phyloP scores from a whole-genome alignment of 1,284 basidiomycete species.

The Coniophora puteana region DNA sequence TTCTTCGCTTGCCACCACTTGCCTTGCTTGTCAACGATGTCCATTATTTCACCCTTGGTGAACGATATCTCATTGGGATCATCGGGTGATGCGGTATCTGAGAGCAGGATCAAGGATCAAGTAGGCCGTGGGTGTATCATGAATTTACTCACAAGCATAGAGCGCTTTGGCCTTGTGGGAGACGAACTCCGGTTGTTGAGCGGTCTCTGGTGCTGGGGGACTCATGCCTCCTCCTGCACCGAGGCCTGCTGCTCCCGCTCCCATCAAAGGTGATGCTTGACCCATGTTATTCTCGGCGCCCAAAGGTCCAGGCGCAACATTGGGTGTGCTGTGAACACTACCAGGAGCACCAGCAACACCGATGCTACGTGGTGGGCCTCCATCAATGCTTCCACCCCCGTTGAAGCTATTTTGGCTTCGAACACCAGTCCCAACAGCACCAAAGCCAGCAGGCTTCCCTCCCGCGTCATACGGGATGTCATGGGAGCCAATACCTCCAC shows the following conservation, averaged over 20 bases:
- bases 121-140: constrained; percentile 7
- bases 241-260: constrained; percentile 46
- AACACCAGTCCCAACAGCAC: constrained; percentile 37
- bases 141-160: constrained; percentile 71
- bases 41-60: constrained; percentile 88
- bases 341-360: constrained; percentile 27
- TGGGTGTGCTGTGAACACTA: constrained; percentile 42
- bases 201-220: constrained; percentile 19
- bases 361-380: constrained; percentile 42
- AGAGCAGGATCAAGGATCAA: constrained; percentile 13
- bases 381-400: constrained; percentile 45
- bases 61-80: constrained; percentile 98
- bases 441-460: constrained; percentile 41
- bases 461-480: constrained; percentile 55
- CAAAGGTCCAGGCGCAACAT: constrained; percentile 39
- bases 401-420: constrained; percentile 65
- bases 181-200: constrained; percentile 38
- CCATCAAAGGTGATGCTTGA: constrained; percentile 62
- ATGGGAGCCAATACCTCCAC: constrained; percentile 62
- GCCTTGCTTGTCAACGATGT: constrained; percentile 91
- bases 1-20: constrained; percentile 97
- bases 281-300: constrained; percentile 42
- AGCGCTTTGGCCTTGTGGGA: constrained; percentile 81
- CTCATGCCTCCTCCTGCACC: constrained; percentile 42
- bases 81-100: constrained; percentile 88